Conservation (phyloP, 2,329 filamentous ascomycete species). For the Conoideocrella luteorostrata region DNA sequence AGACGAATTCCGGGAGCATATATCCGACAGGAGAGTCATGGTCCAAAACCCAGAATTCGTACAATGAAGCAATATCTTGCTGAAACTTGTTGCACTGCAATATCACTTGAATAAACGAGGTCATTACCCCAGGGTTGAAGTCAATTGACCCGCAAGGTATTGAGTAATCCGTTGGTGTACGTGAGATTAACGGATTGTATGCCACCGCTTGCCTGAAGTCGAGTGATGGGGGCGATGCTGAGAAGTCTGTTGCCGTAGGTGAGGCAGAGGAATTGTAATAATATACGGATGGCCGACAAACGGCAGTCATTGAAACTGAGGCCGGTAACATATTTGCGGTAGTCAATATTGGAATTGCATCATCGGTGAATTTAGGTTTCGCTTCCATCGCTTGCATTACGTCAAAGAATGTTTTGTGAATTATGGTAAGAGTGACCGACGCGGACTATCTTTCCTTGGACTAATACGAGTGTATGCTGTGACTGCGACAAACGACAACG, state of each 20-base stretch:
- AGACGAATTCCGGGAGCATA: conserved; percentile 17
- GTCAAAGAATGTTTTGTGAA: not conserved
- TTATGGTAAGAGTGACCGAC: not conserved
- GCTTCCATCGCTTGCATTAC: not conserved
- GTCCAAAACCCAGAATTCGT: conserved; percentile 17
- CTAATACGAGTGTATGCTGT: not conserved
- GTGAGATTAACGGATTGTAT: no score
- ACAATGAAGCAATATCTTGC: conserved; percentile 13
- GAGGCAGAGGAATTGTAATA: no score
- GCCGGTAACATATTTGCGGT: not conserved
- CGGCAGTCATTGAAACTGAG: not conserved
- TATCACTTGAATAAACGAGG: conserved; percentile 16
- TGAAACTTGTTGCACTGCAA: conserved; percentile 19
- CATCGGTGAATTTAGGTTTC: not conserved
- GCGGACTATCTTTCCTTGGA: not conserved
- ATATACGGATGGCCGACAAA: not conserved
- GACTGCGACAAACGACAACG: not conserved
- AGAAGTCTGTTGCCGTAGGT: no score
- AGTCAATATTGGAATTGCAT: not conserved
- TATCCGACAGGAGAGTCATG: conserved; percentile 18
- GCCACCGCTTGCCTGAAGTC: no score
- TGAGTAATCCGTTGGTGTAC: not conserved
- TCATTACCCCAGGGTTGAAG: not conserved
- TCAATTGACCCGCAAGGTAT: not conserved
- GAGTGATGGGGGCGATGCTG: no score